Base-by-base conservation (phyloP, 257 asterid species). In the Parsonsia alboflavescens region DNA sequence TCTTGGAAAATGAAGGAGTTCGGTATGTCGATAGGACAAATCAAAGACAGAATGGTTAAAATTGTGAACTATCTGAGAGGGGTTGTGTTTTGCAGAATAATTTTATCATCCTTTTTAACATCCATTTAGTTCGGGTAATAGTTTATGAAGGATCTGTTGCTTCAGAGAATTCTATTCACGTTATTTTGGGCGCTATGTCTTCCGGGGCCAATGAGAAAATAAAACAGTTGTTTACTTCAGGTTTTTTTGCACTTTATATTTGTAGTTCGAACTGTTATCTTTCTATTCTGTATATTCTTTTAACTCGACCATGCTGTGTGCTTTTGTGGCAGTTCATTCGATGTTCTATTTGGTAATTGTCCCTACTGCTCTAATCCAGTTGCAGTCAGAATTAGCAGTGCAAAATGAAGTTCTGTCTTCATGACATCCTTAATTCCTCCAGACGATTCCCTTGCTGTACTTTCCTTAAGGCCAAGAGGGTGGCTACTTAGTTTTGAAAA, bases 361-460 rank as follows among this genome's bases (percentile, higher is more conserved):
- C 82, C 82, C 26, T 79, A 79, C 53, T 77, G 81, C 77, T 77
- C 73, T 53, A 77, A 58, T 65, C 81, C 78, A 9, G 73, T 62
- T 61, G 78, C 78, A 17, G 78, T 78, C 65, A 68, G 44, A 57
- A 68, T 61, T 26, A 67, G 49, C 63, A 19, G 30, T 24, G 53
- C 2, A 71, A 73, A 68, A 9, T 73, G 73, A 76, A 56, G 45
- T 39, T 75, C 28, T 58, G 21, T 75, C 45, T 19, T 26, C 39
- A 44, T 68, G 46, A 45, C 28, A 56, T n/a, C 21, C 1, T 45
- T 19, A 57, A 16, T 54, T n/a, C 36, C 53, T 49, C 10, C 6
- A 26, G 68, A 21, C 19, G 12, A 28, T 30, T 33, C 10, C 58
- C 13, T 73, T 11, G 22, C 13, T 42, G 53, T 66, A 30, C 39